Base-by-base conservation (phyloP, 768 basidiomycete species). In the Tylopilus intermedius region DNA sequence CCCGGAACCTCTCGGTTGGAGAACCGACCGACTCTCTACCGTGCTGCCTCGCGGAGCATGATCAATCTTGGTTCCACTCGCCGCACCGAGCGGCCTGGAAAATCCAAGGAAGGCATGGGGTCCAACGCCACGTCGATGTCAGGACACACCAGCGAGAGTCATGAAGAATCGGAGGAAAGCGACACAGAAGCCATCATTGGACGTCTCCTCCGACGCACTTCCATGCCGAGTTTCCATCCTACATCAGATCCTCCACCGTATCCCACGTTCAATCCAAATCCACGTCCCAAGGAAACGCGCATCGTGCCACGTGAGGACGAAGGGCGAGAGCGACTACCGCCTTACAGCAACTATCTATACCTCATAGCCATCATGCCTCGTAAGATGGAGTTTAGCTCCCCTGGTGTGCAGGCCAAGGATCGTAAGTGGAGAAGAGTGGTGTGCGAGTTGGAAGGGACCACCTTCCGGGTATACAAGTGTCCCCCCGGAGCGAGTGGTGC, bases 401-500 rank as follows among this genome's bases (percentile, higher is more conserved):
- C 94, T 0, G 94, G 94, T 7, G 75, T 90, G 2, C 90, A 95
- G 67, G 86, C 94, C 7, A 81, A 77, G 65, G 94, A 98, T 66
- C 76, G 96, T 43, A 90, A 92, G 64, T 99, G 96, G 96, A 80
- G 89, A 54, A 76, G 89, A 46, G 83, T 88, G 47, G 77, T 94
- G 58, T 90, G 91, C 64, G 88, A 94, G 61, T 72, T 99, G 26
- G 91, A 96, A 63, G 96, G 96, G 43, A 97, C 96, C n/a, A 75
- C 77, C 56, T 83, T 98, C 66, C 80, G 81, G 59, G 76, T 97
- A 52, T 92, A 90, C 67, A 78, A 78, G 55, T 80, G 72, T 51
- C 73, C 74, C 33, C 66, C 71, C 1, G 68, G 67, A 13, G 63
- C 61, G 2, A 71, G 72, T 24, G 80, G 76, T 11, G 78, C 76